A percentile compares a stretch with the other conserved stretches of the same genome.
Conservation (phyloP, 257 asterid genomes). For the Ballota nigra region DNA sequence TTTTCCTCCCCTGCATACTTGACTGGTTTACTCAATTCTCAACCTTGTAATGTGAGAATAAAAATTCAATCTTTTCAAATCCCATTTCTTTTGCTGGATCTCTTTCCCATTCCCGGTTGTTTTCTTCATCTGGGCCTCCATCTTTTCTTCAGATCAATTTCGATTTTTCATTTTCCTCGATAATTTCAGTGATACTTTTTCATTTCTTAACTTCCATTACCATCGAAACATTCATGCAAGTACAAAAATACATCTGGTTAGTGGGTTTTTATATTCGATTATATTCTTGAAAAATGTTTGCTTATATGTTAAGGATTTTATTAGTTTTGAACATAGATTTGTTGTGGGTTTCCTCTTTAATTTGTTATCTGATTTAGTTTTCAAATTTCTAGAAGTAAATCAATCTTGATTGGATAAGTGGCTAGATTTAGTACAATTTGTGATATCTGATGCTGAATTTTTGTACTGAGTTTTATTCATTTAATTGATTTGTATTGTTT, state of each 20-base stretch:
- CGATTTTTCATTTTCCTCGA: not conserved
- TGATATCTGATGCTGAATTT: slow-evolving; percentile 8
- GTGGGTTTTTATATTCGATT: slow-evolving; percentile 18
- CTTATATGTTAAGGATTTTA: slow-evolving; percentile 1
- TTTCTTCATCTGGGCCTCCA: slow-evolving; percentile 41
- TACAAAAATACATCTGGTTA: slow-evolving; percentile 31
- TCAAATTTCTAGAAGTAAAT: not conserved
- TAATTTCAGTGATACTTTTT: not conserved
- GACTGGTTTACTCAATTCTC: slow-evolving; percentile 32
- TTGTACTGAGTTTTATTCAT: slow-evolving; percentile 8
- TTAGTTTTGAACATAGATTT: slow-evolving; percentile 11
- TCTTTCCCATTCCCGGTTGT: slow-evolving; percentile 18
- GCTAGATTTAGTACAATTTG: slow-evolving; percentile 15
- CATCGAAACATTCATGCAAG: slow-evolving; percentile 34
- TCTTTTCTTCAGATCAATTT: slow-evolving; percentile 33
- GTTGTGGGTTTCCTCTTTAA: slow-evolving; percentile 18
- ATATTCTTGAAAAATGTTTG: slow-evolving; percentile 23
- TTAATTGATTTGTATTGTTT: not conserved
- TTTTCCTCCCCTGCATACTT: slow-evolving; percentile 30
- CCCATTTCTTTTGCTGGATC: slow-evolving; percentile 32
- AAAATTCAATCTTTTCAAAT: slow-evolving; percentile 25
- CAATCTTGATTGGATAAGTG: no score
- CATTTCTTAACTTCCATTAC: slow-evolving; percentile 23
- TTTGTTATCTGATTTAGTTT: slow-evolving; percentile 21
- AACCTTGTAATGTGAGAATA: slow-evolving; percentile 18